Base-by-base conservation (phyloP, 192 early-diverging fungal genomes). In the Backusella parvicylindrica region DNA sequence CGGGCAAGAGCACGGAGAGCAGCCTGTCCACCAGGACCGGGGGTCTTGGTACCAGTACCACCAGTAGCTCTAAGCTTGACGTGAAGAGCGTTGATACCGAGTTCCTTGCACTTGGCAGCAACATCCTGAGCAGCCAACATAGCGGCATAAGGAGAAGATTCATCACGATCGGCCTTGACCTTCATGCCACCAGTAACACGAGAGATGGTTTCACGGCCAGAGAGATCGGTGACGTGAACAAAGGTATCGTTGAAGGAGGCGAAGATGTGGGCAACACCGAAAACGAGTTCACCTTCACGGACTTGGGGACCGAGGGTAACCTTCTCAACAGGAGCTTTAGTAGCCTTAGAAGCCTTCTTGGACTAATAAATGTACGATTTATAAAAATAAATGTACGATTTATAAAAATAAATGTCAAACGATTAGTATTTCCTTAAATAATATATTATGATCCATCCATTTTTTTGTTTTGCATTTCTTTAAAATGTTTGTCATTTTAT, bases 151-250 rank as follows among this genome's bases (percentile, higher is more conserved):
- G 98, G 95, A 77, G 98, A 98, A 68, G 97, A 95, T 87, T 99
- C 98, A 86, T 99, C 98, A 91, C 98, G 97, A 87, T 99, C 98
- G 69, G 97, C 95, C 94, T 99, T 99, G 84, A 99, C 98, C 92
- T 97, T 99, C 98, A 99, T 99, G 79, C 98, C 98, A 91, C 97
- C 96, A 81, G 98, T 99, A 73, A 99, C 94, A 89, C 98, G 93
- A 82, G 92, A 90, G 82, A 99, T 97, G 85, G 98, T 99, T 91
- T 99, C 97, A 84, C 96, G 92, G 70, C 98, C 98, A 81, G 97
- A 95, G 79, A 99, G 88, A 98, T 99, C 98, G 77, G 98, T 99
- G 82, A 99, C 91, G 89, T 99, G 98, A 81, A 99, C 96, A 82
- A 99, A 99, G 80, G 98, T 99, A 86, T 99, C 98, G 92, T 99